Evolutionary conservation across 257 asterid species (phyloP), one percentile per base, ranked within the genome.

Genomic region (Catharanthus roseus): DNA sequence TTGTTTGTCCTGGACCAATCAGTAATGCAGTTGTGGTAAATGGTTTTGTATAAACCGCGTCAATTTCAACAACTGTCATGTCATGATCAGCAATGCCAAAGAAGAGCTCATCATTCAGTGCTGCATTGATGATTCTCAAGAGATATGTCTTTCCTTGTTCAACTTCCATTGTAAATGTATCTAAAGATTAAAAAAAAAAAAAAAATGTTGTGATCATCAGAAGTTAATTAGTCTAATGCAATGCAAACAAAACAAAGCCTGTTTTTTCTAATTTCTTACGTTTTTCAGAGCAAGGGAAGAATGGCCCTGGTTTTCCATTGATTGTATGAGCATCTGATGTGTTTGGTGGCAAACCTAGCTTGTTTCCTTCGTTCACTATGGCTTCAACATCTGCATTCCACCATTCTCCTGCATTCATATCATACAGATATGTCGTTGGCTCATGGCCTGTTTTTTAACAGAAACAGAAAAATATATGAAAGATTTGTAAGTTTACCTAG

Each of bases 41-140:
- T 18, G 91, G 90, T 62, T 88, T 81, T 0, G 77, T 78, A 44
- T 81, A 81, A 34, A 81, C n/a, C n/a, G n/a, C n/a, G n/a, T n/a
- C n/a, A n/a, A n/a, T n/a, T n/a, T 85, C 90, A 0, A 86, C 89
- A 10, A 83, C 87, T 2, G 95, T 88, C 78, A 88, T 58, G 24
- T 65, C 77, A 74, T 88, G 95, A 5, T 77, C 71, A 3, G 90
- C 82, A 15, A 88, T 74, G 54, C 83, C 87, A 11, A 88, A 88
- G 77, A 88, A 88, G 7, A 88, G 90, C 42, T 88, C 95, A 70
- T 85, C 91, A 51, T 88, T 81, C 39, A 81, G 76, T 8, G 85
- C 85, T 57, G 83, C 80, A 1, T 78, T 81, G 78, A 81, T 51
- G 13, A 82, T 78, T 70, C 86, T 72, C 45, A 82, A 31, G 5